Base-by-base conservation (phyloP, 2,329 filamentous ascomycete genomes). In the Diaporthe ampelina region DNA sequence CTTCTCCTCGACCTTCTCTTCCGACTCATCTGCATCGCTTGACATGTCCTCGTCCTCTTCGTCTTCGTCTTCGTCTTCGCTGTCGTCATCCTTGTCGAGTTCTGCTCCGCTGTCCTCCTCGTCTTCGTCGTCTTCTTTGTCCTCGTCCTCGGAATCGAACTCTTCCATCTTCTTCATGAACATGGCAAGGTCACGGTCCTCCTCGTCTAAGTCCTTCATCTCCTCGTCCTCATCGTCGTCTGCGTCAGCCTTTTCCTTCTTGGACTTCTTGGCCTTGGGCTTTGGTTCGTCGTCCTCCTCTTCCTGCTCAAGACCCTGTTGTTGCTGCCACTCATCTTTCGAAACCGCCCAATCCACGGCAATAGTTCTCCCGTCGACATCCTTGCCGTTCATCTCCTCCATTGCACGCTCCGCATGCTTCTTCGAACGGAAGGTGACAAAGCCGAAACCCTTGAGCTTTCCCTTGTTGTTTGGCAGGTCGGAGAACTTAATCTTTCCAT, bases 301-400 rank as follows among this genome's bases (percentile, higher is more conserved):
- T 19, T 82, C 83, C 19, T 84, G 82, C 4, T 84, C 82, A 32
- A 79, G 79, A 59, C 86, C 81, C 71, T 91, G 88, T 76, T 91
- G 87, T 76, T 91, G 88, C 76, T 95, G 90, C 95, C 95, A 99
- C 9, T 93, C 91, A 56, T 92, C 89, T 85, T 97, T 98, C 75
- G 98, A 95, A 4, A 98, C 95, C 43, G 97, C 96, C 94, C 95
- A 99, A 84, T 99, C 97, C 9, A 99, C 97, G 37, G 96, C 97
- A 75, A 99, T 84, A 11, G 92, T 93, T 79, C 97, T 90, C 2
- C 95, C 97, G 81, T 98, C 95, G 26, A 99, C 89, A 76, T 94
- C 91, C 82, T 94, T 98, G 74, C 96, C 97, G 83, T 98, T 99
- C 78, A 98, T 87, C 29, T 89, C 91, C 74, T 93, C 91, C 73